These are phyloP conservation scores for Rhizophagus sp. DNA, from an alignment of 192 early-diverging fungal genomes.

Conservation along the genomic window DNA sequence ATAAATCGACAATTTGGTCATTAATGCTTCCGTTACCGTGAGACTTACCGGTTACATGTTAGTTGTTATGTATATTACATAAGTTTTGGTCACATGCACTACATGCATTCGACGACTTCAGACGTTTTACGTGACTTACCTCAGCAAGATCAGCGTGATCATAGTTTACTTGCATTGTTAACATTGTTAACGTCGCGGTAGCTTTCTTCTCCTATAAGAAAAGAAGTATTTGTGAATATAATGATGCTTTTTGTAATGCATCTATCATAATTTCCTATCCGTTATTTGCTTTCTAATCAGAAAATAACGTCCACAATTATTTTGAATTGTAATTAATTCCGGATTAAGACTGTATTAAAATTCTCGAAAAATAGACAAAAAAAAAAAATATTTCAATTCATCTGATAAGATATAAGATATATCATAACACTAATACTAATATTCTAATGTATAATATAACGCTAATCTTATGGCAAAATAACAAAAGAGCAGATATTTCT, in stretches of 20 bases:
- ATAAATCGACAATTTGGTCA: background rate
- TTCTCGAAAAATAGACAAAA: background rate
- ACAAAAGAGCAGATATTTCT: background rate
- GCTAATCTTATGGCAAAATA: background rate
- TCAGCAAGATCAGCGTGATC: background rate
- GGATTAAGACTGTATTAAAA: background rate
- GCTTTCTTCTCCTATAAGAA: background rate
- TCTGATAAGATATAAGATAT: background rate
- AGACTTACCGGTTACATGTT: background rate
- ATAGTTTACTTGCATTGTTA: background rate
- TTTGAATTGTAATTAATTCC: background rate
- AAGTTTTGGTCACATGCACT: background rate
- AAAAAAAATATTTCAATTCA: background rate
- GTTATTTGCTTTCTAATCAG: background rate
- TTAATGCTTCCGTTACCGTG: background rate
- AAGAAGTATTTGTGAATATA: background rate
- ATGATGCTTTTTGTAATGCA: background rate
- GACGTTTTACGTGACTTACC: background rate
- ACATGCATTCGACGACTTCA: background rate
- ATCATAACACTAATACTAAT: background rate
- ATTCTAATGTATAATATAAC: background rate
- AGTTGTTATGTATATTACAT: background rate
- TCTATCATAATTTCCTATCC: background rate
- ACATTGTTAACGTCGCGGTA: background rate
- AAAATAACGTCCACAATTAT: background rate